Percentiles rank a stretch among this genome's conserved stretches.
phyloP scores from a whole-genome alignment of 2,329 filamentous ascomycete species.

The Trichoderma sp. region DNA sequence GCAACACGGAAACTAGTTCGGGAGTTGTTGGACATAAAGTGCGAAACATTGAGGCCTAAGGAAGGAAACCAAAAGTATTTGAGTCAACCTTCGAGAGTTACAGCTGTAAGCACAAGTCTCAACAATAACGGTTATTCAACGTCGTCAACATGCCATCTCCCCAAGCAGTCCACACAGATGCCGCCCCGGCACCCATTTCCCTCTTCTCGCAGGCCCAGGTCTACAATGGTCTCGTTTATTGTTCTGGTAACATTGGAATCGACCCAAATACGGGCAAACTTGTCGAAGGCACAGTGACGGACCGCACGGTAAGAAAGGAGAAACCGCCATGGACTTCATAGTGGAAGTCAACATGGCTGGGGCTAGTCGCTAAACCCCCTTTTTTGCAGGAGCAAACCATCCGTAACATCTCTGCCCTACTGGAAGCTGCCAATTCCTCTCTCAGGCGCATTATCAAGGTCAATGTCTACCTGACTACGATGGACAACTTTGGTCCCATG shows the following conservation, averaged over 20 bases:
- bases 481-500: conserved; percentile 64
- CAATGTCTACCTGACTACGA: conserved; percentile 66
- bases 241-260: conserved; percentile 63
- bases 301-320: conserved; percentile 38
- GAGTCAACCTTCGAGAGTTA: no score
- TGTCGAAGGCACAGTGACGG: conserved; percentile 55
- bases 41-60: background rate
- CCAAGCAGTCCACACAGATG: conserved; percentile 12
- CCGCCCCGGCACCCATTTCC: conserved; percentile 46
- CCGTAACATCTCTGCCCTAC: conserved; percentile 60
- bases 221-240: conserved; percentile 68
- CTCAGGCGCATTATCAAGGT: conserved; percentile 67
- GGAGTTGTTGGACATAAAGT: background rate
- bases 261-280: conserved; percentile 55
- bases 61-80: background rate
- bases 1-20: background rate
- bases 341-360: no score
- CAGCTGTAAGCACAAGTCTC: background rate
- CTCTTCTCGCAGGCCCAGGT: conserved; percentile 63
- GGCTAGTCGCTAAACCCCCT: background rate
- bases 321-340: no score
- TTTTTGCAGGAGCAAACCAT: conserved; percentile 52
- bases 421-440: conserved; percentile 61
- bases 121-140: background rate
- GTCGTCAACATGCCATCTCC: conserved; percentile 18